Evolutionary conservation across 768 basidiomycete genomes (phyloP).

Genomic region (Tricholoma sp.): DNA sequence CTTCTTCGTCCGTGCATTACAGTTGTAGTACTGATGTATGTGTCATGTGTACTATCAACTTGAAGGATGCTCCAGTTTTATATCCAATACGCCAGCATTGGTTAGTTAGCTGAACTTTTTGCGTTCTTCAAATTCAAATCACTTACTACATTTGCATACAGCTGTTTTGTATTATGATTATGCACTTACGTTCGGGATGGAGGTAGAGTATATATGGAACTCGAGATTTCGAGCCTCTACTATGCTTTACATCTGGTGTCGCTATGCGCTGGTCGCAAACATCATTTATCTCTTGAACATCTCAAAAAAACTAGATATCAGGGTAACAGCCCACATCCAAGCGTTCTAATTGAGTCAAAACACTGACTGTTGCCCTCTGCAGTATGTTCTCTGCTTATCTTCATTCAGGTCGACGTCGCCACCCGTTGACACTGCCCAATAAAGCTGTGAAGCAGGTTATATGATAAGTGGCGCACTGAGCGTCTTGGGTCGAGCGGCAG

Average conservation of each 20-base stretch:
- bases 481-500: background rate
- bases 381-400: background rate
- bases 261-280: conserved; percentile 22
- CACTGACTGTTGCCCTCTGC: background rate
- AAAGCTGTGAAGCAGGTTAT: background rate
- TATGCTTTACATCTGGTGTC: conserved; percentile 20
- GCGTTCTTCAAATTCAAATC: too few relatives aligned
- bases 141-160: background rate
- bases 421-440: background rate
- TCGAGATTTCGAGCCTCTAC: conserved; percentile 16
- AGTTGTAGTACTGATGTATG: too few relatives aligned
- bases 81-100: background rate
- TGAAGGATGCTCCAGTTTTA: background rate
- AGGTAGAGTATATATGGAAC: conserved; percentile 22
- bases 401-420: background rate
- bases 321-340: background rate
- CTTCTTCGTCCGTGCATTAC: background rate
- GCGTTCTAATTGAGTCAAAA: too few relatives aligned
- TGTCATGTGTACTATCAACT: background rate
- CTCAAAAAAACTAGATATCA: background rate
- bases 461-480: background rate
- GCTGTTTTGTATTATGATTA: background rate
- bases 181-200: conserved; percentile 1
- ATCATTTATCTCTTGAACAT: conserved; percentile 22
- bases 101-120: background rate